Evolutionary conservation across 1,139 yeast species (phyloP), one percentile per base, ranked within the genome.

Genomic region (Saccharomyces hybrid): DNA sequence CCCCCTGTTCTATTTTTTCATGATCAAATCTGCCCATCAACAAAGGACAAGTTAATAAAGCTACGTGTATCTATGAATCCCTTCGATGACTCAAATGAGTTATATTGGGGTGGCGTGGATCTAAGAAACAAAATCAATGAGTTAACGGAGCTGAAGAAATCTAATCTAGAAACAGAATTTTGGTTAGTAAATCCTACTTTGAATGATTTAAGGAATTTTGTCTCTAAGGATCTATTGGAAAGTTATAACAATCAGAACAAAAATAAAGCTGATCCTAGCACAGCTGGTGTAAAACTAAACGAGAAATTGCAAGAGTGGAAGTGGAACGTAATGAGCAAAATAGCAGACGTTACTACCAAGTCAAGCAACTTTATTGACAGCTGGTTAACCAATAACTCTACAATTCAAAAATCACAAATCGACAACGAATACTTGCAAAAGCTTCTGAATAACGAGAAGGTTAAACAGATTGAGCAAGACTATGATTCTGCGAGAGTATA

Each of bases 61-160:
- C 55, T 67, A 20, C 64, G 62, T 46, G 81, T 83, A 65, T 73
- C 79, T 26, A 89, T 90, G 68, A 88, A 85, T 58, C 91, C 95
- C 0, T 91, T 88, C 70, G 81, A 80, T 25, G 79, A 78, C 32
- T 78, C 79, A 34, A 64, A 70, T 28, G 78, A 78, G 14, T 66
- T 88, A 48, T 85, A 84, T 63, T 93, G 98, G 98, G 99, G 99
- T 28, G 99, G 97, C 1, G 79, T 79, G 47, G 88, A 88, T 61
- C 84, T 95, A 58, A 71, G 89, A 59, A 73, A 75, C 48, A 78
- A 76, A 13, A 71, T 91, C 48, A 73, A 74, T 48, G 69, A 71
- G 49, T 76, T 78, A 59, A 83, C 87, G 46, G 82, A 81, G 54
- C 70, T 89, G 42, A 89, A 85, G 61, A 78, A 78, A 58, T 83